These are phyloP conservation scores for Tetracladium maxilliforme DNA, from an alignment of 2,329 filamentous ascomycete genomes.

Conservation along the genomic window DNA sequence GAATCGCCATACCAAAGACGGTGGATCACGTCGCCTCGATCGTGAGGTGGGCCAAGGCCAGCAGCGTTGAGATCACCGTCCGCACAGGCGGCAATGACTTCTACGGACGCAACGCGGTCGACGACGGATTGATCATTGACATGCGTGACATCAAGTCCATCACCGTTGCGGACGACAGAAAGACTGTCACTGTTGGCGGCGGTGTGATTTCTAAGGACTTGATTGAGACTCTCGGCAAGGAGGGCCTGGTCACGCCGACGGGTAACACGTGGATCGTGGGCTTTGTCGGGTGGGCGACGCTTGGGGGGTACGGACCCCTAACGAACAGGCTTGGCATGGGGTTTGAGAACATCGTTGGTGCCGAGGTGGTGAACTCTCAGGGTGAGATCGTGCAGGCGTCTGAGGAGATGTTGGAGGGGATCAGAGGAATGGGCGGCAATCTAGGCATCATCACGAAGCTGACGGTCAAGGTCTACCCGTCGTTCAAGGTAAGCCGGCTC, in stretches of 20 bases:
- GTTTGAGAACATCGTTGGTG: conserved; percentile 19
- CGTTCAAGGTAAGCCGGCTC: conserved; percentile 1
- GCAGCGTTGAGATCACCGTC: conserved; percentile 5
- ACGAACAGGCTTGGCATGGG: conserved; percentile 15
- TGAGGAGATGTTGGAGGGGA: conserved; percentile 11
- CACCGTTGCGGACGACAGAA: conserved; percentile 1
- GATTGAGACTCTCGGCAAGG: not conserved
- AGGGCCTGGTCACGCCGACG: conserved; percentile 1
- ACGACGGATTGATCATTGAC: conserved; percentile 6
- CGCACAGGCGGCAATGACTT: conserved; percentile 9
- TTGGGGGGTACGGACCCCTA: conserved; percentile 19
- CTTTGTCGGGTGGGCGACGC: conserved; percentile 18
- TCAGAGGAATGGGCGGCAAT: conserved; percentile 13
- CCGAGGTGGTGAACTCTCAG: conserved; percentile 11
- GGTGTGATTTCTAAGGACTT: conserved; percentile 1
- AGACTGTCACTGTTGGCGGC: conserved; percentile 2
- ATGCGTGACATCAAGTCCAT: conserved; percentile 6
- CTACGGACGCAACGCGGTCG: conserved; percentile 5
- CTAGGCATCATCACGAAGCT: conserved; percentile 13
- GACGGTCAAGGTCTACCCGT: conserved; percentile 10
- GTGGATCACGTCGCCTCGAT: too few relatives aligned
- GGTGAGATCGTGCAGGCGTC: conserved; percentile 13
- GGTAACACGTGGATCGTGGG: conserved; percentile 10
- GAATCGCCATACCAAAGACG: too few relatives aligned
- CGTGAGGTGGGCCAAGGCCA: too few relatives aligned